phyloP scores from a whole-genome alignment of 306 rosid species.

The Hippophae rhamnoides region DNA sequence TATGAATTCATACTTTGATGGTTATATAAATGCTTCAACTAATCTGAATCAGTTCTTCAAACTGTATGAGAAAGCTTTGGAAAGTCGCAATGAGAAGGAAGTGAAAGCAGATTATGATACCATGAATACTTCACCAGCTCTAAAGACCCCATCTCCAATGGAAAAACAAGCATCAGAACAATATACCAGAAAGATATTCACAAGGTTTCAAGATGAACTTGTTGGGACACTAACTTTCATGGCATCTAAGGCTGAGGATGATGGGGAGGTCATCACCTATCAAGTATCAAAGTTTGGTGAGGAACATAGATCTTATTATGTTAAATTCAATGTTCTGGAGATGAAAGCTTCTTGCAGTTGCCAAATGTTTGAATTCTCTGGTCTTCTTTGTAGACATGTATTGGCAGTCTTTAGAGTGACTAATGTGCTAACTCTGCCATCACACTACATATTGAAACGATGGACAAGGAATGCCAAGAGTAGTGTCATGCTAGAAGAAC shows the following conservation, averaged over 20 bases:
- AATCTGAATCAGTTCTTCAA: constrained; percentile 83
- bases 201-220: constrained; percentile 92
- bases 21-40: constrained; percentile 97
- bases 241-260: constrained; percentile 83
- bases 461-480: constrained; percentile 99
- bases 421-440: constrained; percentile 91
- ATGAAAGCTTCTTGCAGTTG: constrained; percentile 91
- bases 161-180: constrained; percentile 94
- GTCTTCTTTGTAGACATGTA: constrained; percentile 93
- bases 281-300: constrained; percentile 91
- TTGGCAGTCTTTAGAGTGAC: constrained; percentile 97
- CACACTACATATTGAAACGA: constrained; percentile 87
- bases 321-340: constrained; percentile 82
- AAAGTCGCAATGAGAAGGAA: constrained; percentile 97
- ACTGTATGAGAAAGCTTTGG: constrained; percentile 93
- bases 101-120: constrained; percentile 95
- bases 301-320: constrained; percentile 68
- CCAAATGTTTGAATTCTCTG: constrained; percentile 98
- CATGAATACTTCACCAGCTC: constrained; percentile 60
- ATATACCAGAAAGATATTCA: constrained; percentile 76
- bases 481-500: constrained; percentile 79
- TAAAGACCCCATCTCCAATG: constrained; percentile 98
- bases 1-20: constrained; percentile 98
- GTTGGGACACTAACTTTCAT: constrained; percentile 88
- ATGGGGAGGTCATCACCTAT: constrained; percentile 67